Evolutionary conservation across 1,284 basidiomycete genomes (phyloP).

Genomic region (Golubevia pallescens): DNA sequence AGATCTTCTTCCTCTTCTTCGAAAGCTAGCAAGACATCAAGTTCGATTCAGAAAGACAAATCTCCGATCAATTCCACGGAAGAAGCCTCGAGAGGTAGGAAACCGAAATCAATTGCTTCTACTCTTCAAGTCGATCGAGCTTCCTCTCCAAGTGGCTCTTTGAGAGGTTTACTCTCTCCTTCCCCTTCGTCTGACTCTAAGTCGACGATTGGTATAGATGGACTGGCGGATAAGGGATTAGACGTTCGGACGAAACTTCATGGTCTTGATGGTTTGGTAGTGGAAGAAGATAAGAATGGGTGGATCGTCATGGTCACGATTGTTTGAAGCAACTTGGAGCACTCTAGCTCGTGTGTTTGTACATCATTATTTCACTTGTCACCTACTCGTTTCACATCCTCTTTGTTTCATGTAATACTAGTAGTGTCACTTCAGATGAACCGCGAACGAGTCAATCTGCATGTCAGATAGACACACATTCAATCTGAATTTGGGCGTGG

Average conservation of each 20-base stretch:
- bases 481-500: too few species aligned
- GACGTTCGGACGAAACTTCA: not conserved
- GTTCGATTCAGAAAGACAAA: too few species aligned
- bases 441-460: too few species aligned
- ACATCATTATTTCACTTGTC: too few species aligned
- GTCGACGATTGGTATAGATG: not conserved
- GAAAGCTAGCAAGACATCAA: too few species aligned
- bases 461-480: too few species aligned
- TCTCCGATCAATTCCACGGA: too few species aligned
- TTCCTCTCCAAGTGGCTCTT: not conserved
- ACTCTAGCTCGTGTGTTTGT: too few species aligned
- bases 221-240: not conserved
- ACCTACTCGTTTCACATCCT: too few species aligned
- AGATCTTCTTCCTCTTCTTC: not conserved
- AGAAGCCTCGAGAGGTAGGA: not conserved
- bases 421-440: too few species aligned
- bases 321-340: not conserved
- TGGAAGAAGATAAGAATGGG: not conserved
- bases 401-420: too few species aligned
- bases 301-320: not conserved
- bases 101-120: not conserved
- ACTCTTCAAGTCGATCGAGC: not conserved
- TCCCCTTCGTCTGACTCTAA: not conserved
- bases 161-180: not conserved
- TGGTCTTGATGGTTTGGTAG: not conserved